phyloP scores from a whole-genome alignment of 257 asterid genomes.

The Fraxinus americana region DNA sequence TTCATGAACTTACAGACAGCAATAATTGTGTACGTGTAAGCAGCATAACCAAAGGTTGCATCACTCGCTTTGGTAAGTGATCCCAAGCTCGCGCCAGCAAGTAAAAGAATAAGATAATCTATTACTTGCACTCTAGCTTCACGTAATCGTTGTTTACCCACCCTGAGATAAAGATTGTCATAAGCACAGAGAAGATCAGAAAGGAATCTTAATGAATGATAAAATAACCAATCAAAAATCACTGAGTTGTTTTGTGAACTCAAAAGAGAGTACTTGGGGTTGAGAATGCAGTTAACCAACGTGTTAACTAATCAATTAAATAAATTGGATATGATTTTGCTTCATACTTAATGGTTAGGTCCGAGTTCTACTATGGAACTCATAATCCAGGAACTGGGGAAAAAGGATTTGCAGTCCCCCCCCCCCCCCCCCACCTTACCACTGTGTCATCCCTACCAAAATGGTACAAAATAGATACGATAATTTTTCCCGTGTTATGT shows the following conservation, averaged over 20 bases:
- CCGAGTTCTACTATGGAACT: background rate
- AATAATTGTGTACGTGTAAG: slow-evolving; percentile 63
- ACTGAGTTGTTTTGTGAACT: background rate
- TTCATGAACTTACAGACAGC: slow-evolving; percentile 53
- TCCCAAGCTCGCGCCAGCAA: slow-evolving; percentile 68
- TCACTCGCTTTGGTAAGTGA: slow-evolving; percentile 51
- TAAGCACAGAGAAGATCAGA: slow-evolving; percentile 22
- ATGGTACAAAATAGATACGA: background rate
- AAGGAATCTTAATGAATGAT: background rate
- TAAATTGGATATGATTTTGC: background rate
- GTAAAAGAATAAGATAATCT: slow-evolving; percentile 58
- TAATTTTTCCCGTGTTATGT: background rate
- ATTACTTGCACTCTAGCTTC: slow-evolving; percentile 60
- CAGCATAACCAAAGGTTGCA: slow-evolving; percentile 51
- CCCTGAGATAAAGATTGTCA: slow-evolving; percentile 33
- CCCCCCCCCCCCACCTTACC: background rate
- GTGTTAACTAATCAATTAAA: background rate
- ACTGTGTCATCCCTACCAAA: background rate
- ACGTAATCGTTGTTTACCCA: slow-evolving; percentile 59
- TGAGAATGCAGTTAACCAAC: background rate
- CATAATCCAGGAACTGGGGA: background rate
- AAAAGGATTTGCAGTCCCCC: background rate
- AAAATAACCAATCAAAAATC: background rate
- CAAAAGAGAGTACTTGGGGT: background rate
- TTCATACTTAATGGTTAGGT: background rate